Evolutionary conservation across 495 filamentous ascomycete species (phyloP), one percentile per base, ranked within the genome.

Genomic region (Daldinia concentrica): DNA sequence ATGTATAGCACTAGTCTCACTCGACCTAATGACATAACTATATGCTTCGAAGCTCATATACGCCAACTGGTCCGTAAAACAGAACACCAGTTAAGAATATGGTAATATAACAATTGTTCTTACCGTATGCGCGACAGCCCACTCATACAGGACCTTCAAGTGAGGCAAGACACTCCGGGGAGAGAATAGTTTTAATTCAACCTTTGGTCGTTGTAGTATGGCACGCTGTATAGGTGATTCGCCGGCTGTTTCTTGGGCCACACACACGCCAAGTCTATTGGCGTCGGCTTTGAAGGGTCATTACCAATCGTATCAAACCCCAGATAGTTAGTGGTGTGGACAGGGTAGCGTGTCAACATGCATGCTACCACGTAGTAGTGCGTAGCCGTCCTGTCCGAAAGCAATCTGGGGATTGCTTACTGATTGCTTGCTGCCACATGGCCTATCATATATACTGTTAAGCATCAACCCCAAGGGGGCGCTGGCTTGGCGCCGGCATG

Each of bases 381-480:
- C 63, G 58, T 57, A 60, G 36, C 69, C 69, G 59, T 68, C 14
- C 56, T 22, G 54, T 51, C 59, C 64, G 43, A 52, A 51, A 34
- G 6, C 39, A 62, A 62, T 45, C 66, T 59, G 62, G 71, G 71
- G 71, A 62, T 69, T 52, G 66, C 61, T 69, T 73, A 73, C 62
- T 69, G 65, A 69, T 24, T 65, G 60, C 60, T 57, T 64, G 62
- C 22, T 69, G 22, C 50, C 48, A 62, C 26, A 68, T 52, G 62
- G 62, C 62, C 57, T 65, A 65, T 70, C 34, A 61, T 60, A 55
- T 34, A 17, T n/a, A 54, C 30, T n/a, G 37, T 60, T 1, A 60
- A 60, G n/a, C 39, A 52, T 57, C n/a, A 6, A 65, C 65, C 26
- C 70, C 60, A 64, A 68, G 29, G 12, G 19, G 43, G 26, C 36